A percentile compares a stretch with the other conserved stretches of the same genome.
phyloP scores from a whole-genome alignment of 2,329 filamentous ascomycete genomes.

The Talaromyces sp. region DNA sequence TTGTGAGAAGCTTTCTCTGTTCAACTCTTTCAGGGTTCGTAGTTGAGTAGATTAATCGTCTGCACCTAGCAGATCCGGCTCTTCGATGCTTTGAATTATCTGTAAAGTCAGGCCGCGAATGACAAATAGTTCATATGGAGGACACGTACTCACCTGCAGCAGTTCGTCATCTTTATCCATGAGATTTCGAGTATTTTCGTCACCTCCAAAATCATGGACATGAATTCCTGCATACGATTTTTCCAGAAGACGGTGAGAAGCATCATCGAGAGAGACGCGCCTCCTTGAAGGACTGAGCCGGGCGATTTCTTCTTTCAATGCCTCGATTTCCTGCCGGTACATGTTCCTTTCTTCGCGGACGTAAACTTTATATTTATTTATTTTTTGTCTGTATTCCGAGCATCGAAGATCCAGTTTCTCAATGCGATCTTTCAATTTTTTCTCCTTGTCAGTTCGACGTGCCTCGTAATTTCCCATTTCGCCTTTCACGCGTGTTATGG shows the following conservation, averaged over 20 bases:
- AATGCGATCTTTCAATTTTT: conserved; percentile 42
- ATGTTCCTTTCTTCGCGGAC: conserved; percentile 39
- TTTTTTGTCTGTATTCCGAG: conserved; percentile 42
- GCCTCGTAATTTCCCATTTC: conserved; percentile 45
- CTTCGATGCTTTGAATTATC: conserved; percentile 31
- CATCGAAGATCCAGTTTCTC: conserved; percentile 40
- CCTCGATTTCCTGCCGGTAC: conserved; percentile 42
- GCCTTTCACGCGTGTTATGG: conserved; percentile 41
- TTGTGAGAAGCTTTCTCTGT: not conserved
- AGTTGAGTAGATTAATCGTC: conserved; percentile 27
- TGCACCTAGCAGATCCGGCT: not conserved
- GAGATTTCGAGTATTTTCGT: not conserved
- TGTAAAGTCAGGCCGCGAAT: conserved; percentile 26
- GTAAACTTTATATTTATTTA: conserved; percentile 39
- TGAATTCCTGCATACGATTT: conserved; percentile 27
- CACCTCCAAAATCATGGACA: conserved; percentile 17
- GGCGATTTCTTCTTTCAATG: conserved; percentile 34
- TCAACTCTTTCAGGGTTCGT: conserved; percentile 21
- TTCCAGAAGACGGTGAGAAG: conserved; percentile 31
- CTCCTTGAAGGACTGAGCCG: conserved; percentile 31
- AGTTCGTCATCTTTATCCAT: conserved; percentile 5
- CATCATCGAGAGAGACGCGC: conserved; percentile 24
- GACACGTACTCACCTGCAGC: conserved; percentile 13
- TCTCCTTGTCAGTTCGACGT: conserved; percentile 45
- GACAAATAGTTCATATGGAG: not conserved